Evolutionary conservation across 2,329 filamentous ascomycete species (phyloP), one percentile per base, ranked within the genome.

Genomic region (Sarocladiaceae sp.): DNA sequence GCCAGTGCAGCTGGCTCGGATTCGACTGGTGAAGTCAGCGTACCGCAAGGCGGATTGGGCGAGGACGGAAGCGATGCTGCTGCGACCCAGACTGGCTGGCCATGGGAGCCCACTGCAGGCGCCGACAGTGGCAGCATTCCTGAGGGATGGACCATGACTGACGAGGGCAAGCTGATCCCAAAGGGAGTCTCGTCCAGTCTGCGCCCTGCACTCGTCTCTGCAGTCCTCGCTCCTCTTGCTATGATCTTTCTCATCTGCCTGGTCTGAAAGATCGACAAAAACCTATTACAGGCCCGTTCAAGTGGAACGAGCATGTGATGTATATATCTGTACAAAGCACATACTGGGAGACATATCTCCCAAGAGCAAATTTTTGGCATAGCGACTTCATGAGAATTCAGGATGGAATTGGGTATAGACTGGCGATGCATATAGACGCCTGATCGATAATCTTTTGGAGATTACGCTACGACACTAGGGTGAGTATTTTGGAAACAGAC

Each of bases 101-200:
- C 87, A 20, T 90, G 86, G 86, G 79, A 83, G 26, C 75, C 76
- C 13, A 74, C 80, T 12, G 72, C 73, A 26, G 72, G 78, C 4
- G 29, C 47, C 4, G 18, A 37, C 6, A 37, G 47, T 31, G 47
- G 44, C 22, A 69, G 74, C 56, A 82, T 96, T 54, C 90, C 92
- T 36, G 82, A 78, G 61, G 90, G 88, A 54, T 96, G 90, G 90
- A 80, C 84, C 55, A 88, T 94, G 71, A 89, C 85, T 49, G 76
- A 84, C 56, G 80, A 83, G 59, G 89, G 90, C 65, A 93, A 92
- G 74, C 84, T 94, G 62, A 77, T 90, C 63, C 88, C 88, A 64
- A 37, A 53, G 22, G 22, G 26, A 23, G 23, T 18, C 47, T 50
- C 47, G 3, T 50, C 47, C 17, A 50, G 31, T 37, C 29, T 50